These are phyloP conservation scores for Cucurbitaria berberidis DNA, from an alignment of 2,329 filamentous ascomycete genomes.

Conservation along the genomic window DNA sequence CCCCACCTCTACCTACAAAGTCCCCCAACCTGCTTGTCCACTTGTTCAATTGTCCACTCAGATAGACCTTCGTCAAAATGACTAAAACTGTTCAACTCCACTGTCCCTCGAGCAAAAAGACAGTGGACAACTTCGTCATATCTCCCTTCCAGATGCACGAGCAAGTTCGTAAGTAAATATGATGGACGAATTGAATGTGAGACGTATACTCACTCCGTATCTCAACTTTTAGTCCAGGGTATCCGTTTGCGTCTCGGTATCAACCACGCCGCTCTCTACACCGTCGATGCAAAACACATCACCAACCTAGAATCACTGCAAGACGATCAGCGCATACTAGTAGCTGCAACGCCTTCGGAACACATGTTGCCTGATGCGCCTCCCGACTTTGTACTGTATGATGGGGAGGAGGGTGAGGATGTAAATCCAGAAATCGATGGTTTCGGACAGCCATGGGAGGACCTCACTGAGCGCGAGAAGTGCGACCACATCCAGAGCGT, in stretches of 20 bases:
- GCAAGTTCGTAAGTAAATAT: too few relatives aligned
- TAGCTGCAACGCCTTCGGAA: conserved; percentile 5
- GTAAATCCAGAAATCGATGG: conserved; percentile 5
- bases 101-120: conserved; percentile 13
- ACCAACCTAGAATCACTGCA: conserved; percentile 12
- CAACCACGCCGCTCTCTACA: conserved; percentile 16
- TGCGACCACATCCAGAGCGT: conserved; percentile 13
- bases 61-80: neutral
- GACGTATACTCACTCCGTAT: too few relatives aligned
- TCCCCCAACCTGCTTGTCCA: neutral
- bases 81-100: conserved; percentile 6
- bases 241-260: conserved; percentile 14
- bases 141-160: conserved; percentile 12
- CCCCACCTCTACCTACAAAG: neutral
- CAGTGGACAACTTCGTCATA: conserved; percentile 12
- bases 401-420: conserved; percentile 16
- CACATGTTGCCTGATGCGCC: conserved; percentile 15
- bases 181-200: too few relatives aligned
- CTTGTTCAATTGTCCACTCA: neutral
- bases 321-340: conserved; percentile 14
- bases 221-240: too few relatives aligned
- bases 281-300: conserved; percentile 11
- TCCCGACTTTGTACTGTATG: conserved; percentile 6
- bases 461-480: conserved; percentile 16
- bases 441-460: conserved; percentile 10